Base-by-base conservation (phyloP, 2,329 filamentous ascomycete genomes). In the Macrophomina pseudophaseolina region DNA sequence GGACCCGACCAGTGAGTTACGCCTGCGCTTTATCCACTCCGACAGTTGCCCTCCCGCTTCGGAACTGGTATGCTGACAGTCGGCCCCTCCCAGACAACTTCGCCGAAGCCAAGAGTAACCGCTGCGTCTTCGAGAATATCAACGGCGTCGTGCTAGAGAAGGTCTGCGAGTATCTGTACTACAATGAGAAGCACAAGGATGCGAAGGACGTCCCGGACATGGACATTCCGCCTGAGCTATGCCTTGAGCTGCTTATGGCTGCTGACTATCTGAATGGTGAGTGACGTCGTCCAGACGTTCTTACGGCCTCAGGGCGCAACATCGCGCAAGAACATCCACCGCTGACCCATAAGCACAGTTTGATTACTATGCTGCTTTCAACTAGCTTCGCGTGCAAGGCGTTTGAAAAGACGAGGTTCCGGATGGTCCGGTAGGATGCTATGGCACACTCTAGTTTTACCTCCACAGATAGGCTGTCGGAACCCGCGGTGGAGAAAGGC, bases 151-250 rank as follows among this genome's bases (percentile, higher is more conserved):
- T 93, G 5, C 86, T 94, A 2, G 91, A 94, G 76, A 93, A 92
- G 75, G 88, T 94, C 38, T 91, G 89, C 77, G 90, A 94, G 79
- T 94, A 94, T 79, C 89, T 93, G 69, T 91, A 93, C 75, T 94
- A 93, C 81, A 91, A 91, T 82, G 89, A 93, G 79, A 90, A 89
- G 73, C 85, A 92, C 78, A 85, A 85, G 62, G 86, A 92, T 70
- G 83, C 83, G 70, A 88, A 90, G 71, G 88, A 93, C 72, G 90
- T 93, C 23, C 88, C 90, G 4, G 91, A 94, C 73, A 90, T 93
- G 88, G 90, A 93, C 16, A 90, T 94, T 67, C 91, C 91, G 12
- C 87, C 91, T 35, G 91, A 94, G 80, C 81, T 94, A 59, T 93
- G 91, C 72, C 83, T 94, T 51, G 91, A 94, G 80, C 78, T 94